Percentiles rank a stretch among this genome's conserved stretches.
phyloP scores from a whole-genome alignment of 208 protist species.

The Acanthamoeba culbertsoni region DNA sequence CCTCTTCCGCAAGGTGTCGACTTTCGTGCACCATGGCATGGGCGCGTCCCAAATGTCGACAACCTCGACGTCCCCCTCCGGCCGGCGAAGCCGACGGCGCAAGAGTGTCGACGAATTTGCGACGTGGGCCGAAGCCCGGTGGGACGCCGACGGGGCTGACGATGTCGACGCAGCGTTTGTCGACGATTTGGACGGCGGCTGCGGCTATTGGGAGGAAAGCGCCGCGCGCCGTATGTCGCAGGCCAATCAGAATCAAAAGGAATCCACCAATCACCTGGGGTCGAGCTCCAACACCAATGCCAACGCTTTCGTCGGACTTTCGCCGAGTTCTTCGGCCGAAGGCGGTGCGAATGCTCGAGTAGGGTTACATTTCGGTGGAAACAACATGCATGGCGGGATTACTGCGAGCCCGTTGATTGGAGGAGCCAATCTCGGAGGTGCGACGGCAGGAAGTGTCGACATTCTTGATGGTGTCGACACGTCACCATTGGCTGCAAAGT shows the following conservation, averaged over 20 bases:
- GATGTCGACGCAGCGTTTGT: no score
- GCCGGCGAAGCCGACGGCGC: background rate
- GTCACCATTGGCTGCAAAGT: background rate
- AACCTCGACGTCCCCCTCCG: background rate
- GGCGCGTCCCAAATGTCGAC: background rate
- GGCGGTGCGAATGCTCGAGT: no score
- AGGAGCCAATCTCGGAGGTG: background rate
- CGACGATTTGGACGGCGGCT: background rate
- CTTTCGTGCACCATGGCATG: slow-evolving; percentile 3
- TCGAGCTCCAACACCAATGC: background rate
- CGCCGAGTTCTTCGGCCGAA: background rate
- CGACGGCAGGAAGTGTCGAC: background rate
- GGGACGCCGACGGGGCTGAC: background rate
- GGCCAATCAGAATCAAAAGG: background rate
- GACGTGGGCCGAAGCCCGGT: slow-evolving; percentile 3
- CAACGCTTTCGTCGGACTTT: background rate
- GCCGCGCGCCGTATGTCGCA: background rate
- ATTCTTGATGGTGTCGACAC: background rate
- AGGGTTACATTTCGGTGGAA: no score
- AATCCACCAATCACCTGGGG: no score
- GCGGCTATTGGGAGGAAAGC: background rate
- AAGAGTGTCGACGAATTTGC: background rate
- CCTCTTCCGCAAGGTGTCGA: slow-evolving; percentile 18
- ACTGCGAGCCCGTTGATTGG: no score
- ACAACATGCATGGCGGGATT: no score